Conservation (phyloP, 257 asterid species). For the Coffea eugenioides region DNA sequence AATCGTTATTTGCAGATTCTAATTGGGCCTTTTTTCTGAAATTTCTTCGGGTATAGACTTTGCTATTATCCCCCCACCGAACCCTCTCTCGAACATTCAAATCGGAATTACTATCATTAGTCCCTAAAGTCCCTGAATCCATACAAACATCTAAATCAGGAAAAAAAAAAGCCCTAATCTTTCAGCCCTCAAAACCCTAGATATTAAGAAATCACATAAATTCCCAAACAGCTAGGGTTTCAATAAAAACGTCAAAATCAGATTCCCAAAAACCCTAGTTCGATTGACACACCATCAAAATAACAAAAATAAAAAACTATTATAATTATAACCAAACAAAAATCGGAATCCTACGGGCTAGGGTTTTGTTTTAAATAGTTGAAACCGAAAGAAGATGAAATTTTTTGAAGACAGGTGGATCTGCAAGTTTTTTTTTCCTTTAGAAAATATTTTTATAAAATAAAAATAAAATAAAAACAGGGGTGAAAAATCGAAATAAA, state of each 20-base stretch:
- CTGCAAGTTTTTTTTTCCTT: not conserved
- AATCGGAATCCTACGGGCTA: not conserved
- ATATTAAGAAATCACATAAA: constrained; percentile 8
- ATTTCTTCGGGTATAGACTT: constrained; percentile 36
- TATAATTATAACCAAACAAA: not conserved
- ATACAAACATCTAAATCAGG: constrained; percentile 32
- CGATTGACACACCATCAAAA: constrained; percentile 2
- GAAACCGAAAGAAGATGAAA: not conserved
- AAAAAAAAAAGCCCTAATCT: constrained; percentile 27
- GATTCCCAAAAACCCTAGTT: constrained; percentile 20
- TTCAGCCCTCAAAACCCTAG: constrained; percentile 17
- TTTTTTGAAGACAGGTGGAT: not conserved
- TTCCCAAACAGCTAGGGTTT: constrained; percentile 19
- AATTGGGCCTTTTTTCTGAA: constrained; percentile 21
- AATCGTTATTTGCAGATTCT: constrained; percentile 9
- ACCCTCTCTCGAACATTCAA: constrained; percentile 18
- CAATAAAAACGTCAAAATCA: constrained; percentile 4
- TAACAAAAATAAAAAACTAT: not conserved
- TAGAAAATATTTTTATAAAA: not conserved
- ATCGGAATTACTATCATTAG: constrained; percentile 15
- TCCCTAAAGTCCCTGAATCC: constrained; percentile 40
- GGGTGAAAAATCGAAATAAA: not conserved
- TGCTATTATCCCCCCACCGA: constrained; percentile 28
- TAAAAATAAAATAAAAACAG: not conserved
- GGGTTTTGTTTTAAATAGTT: constrained; percentile 10